Evolutionary conservation across 2,329 filamentous ascomycete species (phyloP).

Genomic region (Claviceps maximensis): DNA sequence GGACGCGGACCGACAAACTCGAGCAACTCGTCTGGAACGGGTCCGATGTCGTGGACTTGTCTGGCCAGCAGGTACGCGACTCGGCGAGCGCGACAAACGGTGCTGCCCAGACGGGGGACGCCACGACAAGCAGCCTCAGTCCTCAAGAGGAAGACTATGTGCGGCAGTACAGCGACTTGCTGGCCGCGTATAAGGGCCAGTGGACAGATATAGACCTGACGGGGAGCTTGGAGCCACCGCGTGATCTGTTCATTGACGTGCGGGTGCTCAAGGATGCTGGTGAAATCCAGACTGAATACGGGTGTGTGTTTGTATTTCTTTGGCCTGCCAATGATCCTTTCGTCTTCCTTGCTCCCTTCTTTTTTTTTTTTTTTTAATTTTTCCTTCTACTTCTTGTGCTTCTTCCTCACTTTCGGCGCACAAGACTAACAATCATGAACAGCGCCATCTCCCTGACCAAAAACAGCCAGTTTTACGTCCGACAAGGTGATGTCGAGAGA

Average conservation of each 20-base stretch:
- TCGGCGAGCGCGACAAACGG: slow-evolving; percentile 19
- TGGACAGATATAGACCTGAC: slow-evolving; percentile 98
- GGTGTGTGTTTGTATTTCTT: slow-evolving; percentile 36
- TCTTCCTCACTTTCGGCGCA: neutral
- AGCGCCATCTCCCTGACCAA: slow-evolving; percentile 93
- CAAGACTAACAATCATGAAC: slow-evolving; percentile 12
- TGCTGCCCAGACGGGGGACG: slow-evolving; percentile 27
- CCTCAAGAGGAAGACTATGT: slow-evolving; percentile 97
- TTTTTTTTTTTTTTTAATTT: neutral
- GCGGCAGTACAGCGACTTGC: slow-evolving; percentile 75
- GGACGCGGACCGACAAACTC: slow-evolving; percentile 77
- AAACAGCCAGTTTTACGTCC: slow-evolving; percentile 95
- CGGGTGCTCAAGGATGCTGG: slow-evolving; percentile 91
- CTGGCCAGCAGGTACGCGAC: slow-evolving; percentile 40
- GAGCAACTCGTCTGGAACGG: slow-evolving; percentile 92
- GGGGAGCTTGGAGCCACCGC: slow-evolving; percentile 84
- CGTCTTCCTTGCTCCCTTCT: neutral
- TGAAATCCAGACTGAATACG: slow-evolving; percentile 98
- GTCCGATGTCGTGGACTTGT: slow-evolving; percentile 63
- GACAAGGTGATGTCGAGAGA: slow-evolving; percentile 88
- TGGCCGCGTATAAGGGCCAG: slow-evolving; percentile 94
- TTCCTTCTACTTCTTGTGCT: neutral
- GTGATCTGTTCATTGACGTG: slow-evolving; percentile 93
- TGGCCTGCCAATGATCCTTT: neutral
- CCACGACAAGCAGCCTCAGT: slow-evolving; percentile 62